These are phyloP conservation scores for Calonectria multiphialidica DNA, from an alignment of 2,329 filamentous ascomycete genomes.

Conservation along the genomic window DNA sequence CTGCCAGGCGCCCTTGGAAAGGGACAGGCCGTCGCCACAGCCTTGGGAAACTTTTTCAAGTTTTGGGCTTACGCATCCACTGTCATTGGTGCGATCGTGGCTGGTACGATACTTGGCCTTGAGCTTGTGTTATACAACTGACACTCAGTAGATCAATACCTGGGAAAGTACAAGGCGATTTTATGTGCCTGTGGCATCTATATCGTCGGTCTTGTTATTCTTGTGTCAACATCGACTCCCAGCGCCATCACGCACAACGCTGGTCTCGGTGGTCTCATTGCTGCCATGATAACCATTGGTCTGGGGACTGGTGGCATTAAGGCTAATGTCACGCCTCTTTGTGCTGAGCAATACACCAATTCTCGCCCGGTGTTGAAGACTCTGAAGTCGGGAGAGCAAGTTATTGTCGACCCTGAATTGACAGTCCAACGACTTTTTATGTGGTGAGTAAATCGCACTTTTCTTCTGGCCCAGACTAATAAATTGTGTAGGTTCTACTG, in stretches of 20 bases:
- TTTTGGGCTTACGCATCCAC: constrained; percentile 39
- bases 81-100: constrained; percentile 21
- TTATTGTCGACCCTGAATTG: constrained; percentile 26
- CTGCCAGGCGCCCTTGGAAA: constrained; percentile 33
- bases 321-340: constrained; percentile 26
- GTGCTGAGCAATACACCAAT: constrained; percentile 25
- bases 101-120: background rate
- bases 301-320: constrained; percentile 27
- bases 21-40: constrained; percentile 31
- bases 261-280: constrained; percentile 21
- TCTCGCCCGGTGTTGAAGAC: constrained; percentile 23
- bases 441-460: constrained; percentile 1
- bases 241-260: constrained; percentile 10
- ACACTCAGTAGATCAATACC: constrained; percentile 20
- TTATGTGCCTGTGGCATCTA: constrained; percentile 28
- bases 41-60: constrained; percentile 45
- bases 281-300: constrained; percentile 24
- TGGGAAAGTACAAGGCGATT: constrained; percentile 29
- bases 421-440: constrained; percentile 26
- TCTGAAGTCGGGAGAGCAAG: constrained; percentile 25
- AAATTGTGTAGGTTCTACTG: constrained; percentile 22
- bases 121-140: background rate
- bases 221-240: constrained; percentile 24
- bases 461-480: background rate
- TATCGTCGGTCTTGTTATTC: constrained; percentile 31